Evolutionary conservation across 768 basidiomycete genomes (phyloP), one percentile per base, ranked within the genome.

Genomic region (Boletus huronensis): DNA sequence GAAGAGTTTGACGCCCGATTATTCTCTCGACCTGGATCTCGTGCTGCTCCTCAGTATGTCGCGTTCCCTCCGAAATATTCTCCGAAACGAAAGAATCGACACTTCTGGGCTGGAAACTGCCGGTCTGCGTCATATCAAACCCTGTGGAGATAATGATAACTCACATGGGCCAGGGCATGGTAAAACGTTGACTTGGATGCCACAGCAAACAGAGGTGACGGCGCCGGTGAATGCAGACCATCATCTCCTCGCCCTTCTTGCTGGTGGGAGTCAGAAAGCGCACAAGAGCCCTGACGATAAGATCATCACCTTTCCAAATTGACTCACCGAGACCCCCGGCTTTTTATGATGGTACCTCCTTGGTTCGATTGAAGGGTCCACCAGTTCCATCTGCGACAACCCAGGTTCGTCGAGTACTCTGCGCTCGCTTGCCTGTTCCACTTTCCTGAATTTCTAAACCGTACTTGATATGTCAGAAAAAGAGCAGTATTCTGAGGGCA

Each of bases 271-370:
- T 55, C 52, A 58, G 54, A 59, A 21, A 36, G 19, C 26, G 36
- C 16, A 11, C 48, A 21, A 34, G n/a, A n/a, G 14, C 25, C 19
- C 26, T 8, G 53, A 48, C 26, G 42, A 55, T 49, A 23, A 45
- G 39, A 48, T 19, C 54, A 73, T 54, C 45, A 84, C 83, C 77
- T 83, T 79, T 26, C 85, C 84, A 58, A 84, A 82, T 17, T 81
- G 75, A 50, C 82, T 81, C 40, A 86, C 75, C 1, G 82, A 84
- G 35, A 86, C 74, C 49, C 80, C 82, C 17, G 78, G 79, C 44
- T 77, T 70, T 53, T 77, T 73, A 38, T 69, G 67, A 36, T 68
- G 67, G 47, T 73, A 77, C n/a, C 60, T 64, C 59, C 62, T 70
- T 26, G 58, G 25, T 9, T 50, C 50, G 9, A 47, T 52, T 32